Base-by-base conservation (phyloP, 306 rosid genomes). In the Prinsepia uniflora region DNA sequence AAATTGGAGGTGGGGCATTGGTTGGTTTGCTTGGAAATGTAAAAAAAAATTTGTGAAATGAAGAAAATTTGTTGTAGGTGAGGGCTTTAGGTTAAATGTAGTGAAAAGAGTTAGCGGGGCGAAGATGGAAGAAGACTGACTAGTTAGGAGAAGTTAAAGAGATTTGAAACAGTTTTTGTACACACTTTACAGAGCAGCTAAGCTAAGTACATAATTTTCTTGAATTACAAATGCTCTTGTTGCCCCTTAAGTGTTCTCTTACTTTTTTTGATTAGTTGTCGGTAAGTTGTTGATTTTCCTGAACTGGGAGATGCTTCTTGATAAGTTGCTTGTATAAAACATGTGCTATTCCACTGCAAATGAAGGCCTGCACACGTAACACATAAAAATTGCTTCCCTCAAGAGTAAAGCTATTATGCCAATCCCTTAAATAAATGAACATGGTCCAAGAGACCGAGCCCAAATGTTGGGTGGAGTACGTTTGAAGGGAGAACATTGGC, bases 101-200 rank as follows among this genome's bases (percentile, higher is more conserved):
- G n/a, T n/a, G n/a, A 80, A 67, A 39, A 39, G 64, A 9, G 10
- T 50, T 50, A 15, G 55, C 18, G 10, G 39, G 19, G 61, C 6
- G 64, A 40, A 54, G 53, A 53, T 18, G 14, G 41, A 6, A 24
- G 30, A 24, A 24, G 30, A 24, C 30, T 2, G 30, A 24, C 30
- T 14, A 30, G 39, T 30, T 50, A 75, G 79, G 0, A 65, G 53
- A 64, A 54, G 56, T 46, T 76, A 74, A 79, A 72, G 77, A 46
- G 65, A 62, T 39, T 68, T 41, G 57, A 67, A 69, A 72, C 61
- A 78, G 70, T 81, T 76, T 84, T 76, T 86, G 88, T 81, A 86
- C 82, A 81, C 85, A 81, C 34, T 81, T 84, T 75, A 79, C 82
- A 57, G 47, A 53, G 63, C 36, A 30, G 36, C 36, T 30, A 30